Evolutionary conservation across 2,329 filamentous ascomycete genomes (phyloP).

Genomic region (Leptodontidium sp.): DNA sequence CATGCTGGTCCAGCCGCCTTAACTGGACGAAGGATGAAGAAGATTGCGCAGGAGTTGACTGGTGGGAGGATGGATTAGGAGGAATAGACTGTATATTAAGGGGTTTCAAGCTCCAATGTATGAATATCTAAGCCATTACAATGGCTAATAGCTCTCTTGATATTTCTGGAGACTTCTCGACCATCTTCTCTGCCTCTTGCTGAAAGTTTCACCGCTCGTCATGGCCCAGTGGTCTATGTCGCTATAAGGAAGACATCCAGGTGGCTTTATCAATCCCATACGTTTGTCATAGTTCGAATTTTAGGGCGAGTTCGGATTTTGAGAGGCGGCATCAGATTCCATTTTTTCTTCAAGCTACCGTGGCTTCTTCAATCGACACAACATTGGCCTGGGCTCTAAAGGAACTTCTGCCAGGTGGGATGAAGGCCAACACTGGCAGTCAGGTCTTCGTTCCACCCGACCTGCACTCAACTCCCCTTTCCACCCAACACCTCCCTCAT

Average conservation of each 20-base stretch:
- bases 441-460: too few relatives aligned
- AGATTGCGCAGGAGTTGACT: conserved; percentile 71
- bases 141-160: background rate
- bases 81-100: conserved; percentile 35
- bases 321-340: too few relatives aligned
- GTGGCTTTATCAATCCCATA: too few relatives aligned
- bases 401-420: too few relatives aligned
- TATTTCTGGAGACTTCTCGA: background rate
- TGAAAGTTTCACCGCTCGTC: background rate
- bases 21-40: conserved; percentile 65
- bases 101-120: conserved; percentile 25
- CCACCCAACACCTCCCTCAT: background rate
- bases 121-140: conserved; percentile 21
- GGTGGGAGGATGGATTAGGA: conserved; percentile 65
- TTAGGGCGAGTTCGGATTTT: too few relatives aligned
- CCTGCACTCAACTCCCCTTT: too few relatives aligned
- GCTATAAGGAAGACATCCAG: background rate
- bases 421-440: too few relatives aligned
- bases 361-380: too few relatives aligned
- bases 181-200: background rate
- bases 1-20: conserved; percentile 45
- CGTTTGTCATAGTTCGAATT: too few relatives aligned
- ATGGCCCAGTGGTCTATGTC: background rate
- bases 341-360: too few relatives aligned
- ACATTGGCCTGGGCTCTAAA: too few relatives aligned